Conservation (phyloP, 352 stramenopile genomes). For the Phytopythium aichiense region DNA sequence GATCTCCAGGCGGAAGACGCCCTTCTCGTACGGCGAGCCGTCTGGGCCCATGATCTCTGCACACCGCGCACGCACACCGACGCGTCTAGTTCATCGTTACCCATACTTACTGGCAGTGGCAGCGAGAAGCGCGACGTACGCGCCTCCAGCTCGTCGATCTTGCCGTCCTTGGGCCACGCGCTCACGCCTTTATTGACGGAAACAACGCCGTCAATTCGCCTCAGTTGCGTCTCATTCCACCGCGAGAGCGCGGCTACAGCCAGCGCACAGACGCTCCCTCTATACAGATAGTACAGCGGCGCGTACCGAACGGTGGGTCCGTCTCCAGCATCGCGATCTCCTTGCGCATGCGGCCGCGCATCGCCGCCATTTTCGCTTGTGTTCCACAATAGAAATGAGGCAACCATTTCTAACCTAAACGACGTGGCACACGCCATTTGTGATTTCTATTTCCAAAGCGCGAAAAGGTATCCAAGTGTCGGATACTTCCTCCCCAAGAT, state of each 20-base stretch:
- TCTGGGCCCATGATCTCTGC: constrained; percentile 77
- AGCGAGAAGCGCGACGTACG: constrained; percentile 30
- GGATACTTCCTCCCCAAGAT: constrained; percentile 3
- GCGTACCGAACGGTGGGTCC: constrained; percentile 63
- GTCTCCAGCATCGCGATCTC: constrained; percentile 83
- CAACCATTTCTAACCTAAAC: too few relatives aligned
- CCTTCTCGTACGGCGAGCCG: constrained; percentile 78
- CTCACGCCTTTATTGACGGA: constrained; percentile 38
- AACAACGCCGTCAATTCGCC: background rate
- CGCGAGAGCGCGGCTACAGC: background rate
- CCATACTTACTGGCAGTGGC: background rate
- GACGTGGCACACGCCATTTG: background rate
- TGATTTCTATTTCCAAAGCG: background rate
- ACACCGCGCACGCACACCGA: background rate
- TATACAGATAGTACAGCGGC: background rate
- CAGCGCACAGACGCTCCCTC: background rate
- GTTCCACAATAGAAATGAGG: background rate
- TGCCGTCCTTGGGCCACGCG: constrained; percentile 72
- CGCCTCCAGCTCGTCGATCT: constrained; percentile 69
- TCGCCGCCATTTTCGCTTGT: constrained; percentile 46
- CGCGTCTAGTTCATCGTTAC: background rate
- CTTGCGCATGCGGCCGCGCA: constrained; percentile 77
- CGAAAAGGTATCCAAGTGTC: background rate
- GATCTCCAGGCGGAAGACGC: constrained; percentile 69
- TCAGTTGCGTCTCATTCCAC: background rate